These are phyloP conservation scores for Leavenworthia alabamica DNA, from an alignment of 345 rosid genomes.

Conservation along the genomic window DNA sequence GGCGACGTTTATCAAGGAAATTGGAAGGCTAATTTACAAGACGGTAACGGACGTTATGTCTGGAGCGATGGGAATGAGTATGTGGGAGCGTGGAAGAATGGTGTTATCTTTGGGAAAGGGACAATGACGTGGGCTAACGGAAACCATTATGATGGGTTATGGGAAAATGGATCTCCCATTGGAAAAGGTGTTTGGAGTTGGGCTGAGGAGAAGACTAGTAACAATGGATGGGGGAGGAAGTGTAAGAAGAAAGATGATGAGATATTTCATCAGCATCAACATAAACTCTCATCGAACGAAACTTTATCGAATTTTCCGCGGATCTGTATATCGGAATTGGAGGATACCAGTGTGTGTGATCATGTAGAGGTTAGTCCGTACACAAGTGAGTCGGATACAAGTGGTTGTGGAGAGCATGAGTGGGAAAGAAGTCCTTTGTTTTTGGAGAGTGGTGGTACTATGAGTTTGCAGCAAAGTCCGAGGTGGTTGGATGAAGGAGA, in stretches of 20 bases:
- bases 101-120: conserved; percentile 49
- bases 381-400: conserved; percentile 27
- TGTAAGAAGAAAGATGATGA: conserved; percentile 24
- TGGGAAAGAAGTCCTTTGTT: conserved; percentile 22
- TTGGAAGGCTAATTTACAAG: conserved; percentile 51
- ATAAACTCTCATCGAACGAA: conserved; percentile 55
- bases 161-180: conserved; percentile 61
- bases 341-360: conserved; percentile 49
- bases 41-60: conserved; percentile 54
- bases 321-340: conserved; percentile 57
- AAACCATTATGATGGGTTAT: conserved; percentile 47
- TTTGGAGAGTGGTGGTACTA: conserved; percentile 25
- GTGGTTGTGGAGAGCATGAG: conserved; percentile 25
- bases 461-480: conserved; percentile 45
- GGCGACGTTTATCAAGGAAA: conserved; percentile 54
- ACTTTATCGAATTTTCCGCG: conserved; percentile 44
- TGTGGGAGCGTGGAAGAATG: conserved; percentile 53
- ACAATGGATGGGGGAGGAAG: conserved; percentile 27
- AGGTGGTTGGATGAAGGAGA: conserved; percentile 45
- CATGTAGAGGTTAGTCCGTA: conserved; percentile 45
- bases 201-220: conserved; percentile 29
- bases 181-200: conserved; percentile 54
- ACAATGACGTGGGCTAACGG: conserved; percentile 50
- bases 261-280: too few species aligned
- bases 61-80: conserved; percentile 63